Base-by-base conservation (phyloP, 1,284 basidiomycete species). In the Ceratobasidium theobromae region DNA sequence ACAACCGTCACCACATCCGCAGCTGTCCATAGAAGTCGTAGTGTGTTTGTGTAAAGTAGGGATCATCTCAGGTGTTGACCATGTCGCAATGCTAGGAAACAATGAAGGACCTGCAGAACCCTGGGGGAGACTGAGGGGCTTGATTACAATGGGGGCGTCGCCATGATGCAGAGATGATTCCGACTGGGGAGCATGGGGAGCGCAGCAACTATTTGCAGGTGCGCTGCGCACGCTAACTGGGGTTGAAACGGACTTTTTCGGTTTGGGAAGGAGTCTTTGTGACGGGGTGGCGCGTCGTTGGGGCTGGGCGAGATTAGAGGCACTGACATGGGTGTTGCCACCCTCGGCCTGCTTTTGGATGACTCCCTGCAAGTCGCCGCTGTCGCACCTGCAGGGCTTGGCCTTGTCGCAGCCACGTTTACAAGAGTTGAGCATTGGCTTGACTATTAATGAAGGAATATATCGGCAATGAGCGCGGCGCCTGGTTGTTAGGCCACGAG, bases 41-140 rank as follows among this genome's bases (percentile, higher is more conserved):
- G 46, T 38, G 40, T 62, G 57, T 16, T 46, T 49, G 35, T 62
- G 45, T 27, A 62, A 38, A 5, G 46, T 28, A 35, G 46, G 57
- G 30, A 62, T 46, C 5, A n/a, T 11, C 6, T 6, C 18, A n/a
- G 57, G 57, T 8, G 57, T 51, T 32, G 57, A 49, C 57, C 57
- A 62, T 23, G 57, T 62, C 38, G 57, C 33, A 27, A 62, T 62
- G 35, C 57, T 62, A n/a, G 57, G 57, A n/a, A 62, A 46, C 21
- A 62, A 23, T 27, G 43, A 45, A 1, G 57, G 57, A 21, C 46
- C 45, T n/a, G 46, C 30, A 33, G 57, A 62, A 38, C 28, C 57
- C 16, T 33, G 46, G 3, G 57, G 57, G 23, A 62, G 57, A 32
- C 57, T 62, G 11, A 62, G 46, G 5, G 57, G 57, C 21, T 62